phyloP scores from a whole-genome alignment of 2,329 filamentous ascomycete species.

The Clonostachys sp. region DNA sequence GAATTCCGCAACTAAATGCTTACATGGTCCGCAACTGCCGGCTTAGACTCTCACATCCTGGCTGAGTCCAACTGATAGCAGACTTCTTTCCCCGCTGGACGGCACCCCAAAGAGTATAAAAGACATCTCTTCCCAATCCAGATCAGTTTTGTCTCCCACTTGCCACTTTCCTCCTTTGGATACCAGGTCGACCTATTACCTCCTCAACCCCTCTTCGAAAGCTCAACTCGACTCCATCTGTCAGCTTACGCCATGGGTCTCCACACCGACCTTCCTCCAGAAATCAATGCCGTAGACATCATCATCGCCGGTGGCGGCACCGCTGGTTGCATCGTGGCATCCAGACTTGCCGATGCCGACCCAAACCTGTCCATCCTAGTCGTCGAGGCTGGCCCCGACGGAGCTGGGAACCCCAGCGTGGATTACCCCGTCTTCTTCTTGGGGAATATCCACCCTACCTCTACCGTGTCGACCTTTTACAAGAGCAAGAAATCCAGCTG shows the following conservation, averaged over 20 bases:
- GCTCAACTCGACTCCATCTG: too few relatives aligned
- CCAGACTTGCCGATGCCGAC: conserved; percentile 42
- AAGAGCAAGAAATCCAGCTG: conserved; percentile 11
- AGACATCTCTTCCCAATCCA: too few relatives aligned
- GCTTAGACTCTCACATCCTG: too few relatives aligned
- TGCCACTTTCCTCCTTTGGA: too few relatives aligned
- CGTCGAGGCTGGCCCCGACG: conserved; percentile 18
- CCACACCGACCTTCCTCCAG: conserved; percentile 14
- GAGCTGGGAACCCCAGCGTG: conserved; percentile 14
- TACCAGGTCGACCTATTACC: too few relatives aligned
- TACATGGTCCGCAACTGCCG: too few relatives aligned
- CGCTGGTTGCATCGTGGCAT: conserved; percentile 41
- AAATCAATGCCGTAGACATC: conserved; percentile 39
- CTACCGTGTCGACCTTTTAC: conserved; percentile 13
- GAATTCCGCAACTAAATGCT: too few relatives aligned
- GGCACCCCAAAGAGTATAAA: too few relatives aligned
- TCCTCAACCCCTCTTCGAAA: too few relatives aligned
- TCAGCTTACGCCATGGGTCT: conserved; percentile 11
- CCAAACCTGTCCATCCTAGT: conserved; percentile 43
- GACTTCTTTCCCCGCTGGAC: too few relatives aligned
- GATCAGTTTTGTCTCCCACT: too few relatives aligned
- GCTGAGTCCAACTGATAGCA: too few relatives aligned
- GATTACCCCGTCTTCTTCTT: conserved; percentile 33
- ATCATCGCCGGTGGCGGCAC: conserved; percentile 45
- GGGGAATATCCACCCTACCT: conserved; percentile 9